Percentiles rank a stretch among this genome's conserved stretches.
These are phyloP conservation scores for Pseudogymnoascus sp. DNA, from an alignment of 2,329 filamentous ascomycete genomes.

Conservation along the genomic window DNA sequence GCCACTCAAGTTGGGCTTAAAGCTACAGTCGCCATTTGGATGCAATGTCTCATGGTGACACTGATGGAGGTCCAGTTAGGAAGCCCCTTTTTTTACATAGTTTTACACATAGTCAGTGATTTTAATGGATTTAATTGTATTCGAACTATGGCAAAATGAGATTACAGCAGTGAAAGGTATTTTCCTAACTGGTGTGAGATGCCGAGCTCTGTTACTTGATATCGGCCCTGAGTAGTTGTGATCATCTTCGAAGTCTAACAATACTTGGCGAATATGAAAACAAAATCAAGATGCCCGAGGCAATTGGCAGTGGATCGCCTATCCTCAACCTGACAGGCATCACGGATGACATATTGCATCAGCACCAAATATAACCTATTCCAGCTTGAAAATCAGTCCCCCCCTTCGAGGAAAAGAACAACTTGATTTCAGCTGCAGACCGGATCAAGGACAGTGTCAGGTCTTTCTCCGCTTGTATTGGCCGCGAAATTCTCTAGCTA, in stretches of 20 bases:
- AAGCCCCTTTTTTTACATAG: too few relatives aligned
- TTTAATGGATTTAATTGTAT: not conserved
- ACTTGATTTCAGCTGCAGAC: not conserved
- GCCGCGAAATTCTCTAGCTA: not conserved
- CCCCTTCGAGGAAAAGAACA: not conserved
- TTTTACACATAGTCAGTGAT: not conserved
- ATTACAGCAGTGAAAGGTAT: too few relatives aligned
- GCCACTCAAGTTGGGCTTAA: conserved; percentile 15
- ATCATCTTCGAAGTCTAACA: too few relatives aligned
- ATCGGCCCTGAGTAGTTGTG: too few relatives aligned
- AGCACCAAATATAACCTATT: not conserved
- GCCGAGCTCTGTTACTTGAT: too few relatives aligned
- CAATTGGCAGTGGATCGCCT: too few relatives aligned
- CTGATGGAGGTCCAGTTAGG: too few relatives aligned
- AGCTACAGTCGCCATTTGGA: too few relatives aligned
- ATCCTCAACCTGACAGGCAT: too few relatives aligned
- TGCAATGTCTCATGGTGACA: not conserved
- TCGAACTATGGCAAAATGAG: not conserved
- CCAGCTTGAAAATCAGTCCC: not conserved
- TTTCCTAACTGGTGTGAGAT: too few relatives aligned
- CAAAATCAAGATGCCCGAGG: too few relatives aligned
- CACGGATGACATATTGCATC: not conserved
- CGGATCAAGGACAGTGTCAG: not conserved
- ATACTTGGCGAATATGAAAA: too few relatives aligned
- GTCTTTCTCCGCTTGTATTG: not conserved